Evolutionary conservation across 2,329 filamentous ascomycete genomes (phyloP).

Genomic region (Claviceps pusilla): DNA sequence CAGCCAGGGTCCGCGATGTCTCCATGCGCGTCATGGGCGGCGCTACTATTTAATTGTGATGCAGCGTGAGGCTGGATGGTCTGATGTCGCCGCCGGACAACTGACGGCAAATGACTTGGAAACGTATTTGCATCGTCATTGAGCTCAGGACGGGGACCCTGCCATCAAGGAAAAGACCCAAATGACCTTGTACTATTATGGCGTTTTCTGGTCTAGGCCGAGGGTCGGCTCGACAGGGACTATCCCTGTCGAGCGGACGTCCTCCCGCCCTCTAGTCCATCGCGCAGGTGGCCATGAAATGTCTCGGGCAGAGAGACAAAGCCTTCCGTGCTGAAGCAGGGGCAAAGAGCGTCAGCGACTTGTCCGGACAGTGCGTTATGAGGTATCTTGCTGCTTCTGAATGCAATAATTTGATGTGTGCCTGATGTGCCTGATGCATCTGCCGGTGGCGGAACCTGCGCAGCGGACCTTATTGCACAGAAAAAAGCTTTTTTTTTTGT

Average conservation of each 20-base stretch:
- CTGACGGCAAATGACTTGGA: neutral
- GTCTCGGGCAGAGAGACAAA: constrained; percentile 7
- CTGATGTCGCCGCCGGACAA: neutral
- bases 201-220: neutral
- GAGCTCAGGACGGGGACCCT: neutral
- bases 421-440: neutral
- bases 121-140: neutral
- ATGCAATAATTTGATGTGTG: neutral
- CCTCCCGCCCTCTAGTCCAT: constrained; percentile 5
- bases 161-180: neutral
- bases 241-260: constrained; percentile 4
- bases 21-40: neutral
- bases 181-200: neutral
- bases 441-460: neutral
- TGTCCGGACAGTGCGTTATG: neutral
- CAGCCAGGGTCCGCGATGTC: neutral
- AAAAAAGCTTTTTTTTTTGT: neutral
- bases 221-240: neutral
- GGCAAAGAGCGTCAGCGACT: neutral
- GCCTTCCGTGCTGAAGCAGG: neutral
- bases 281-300: constrained; percentile 4
- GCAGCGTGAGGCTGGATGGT: neutral
- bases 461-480: neutral
- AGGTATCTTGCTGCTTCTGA: neutral
- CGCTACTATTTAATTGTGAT: neutral